Conservation (phyloP, 2,329 filamentous ascomycete species). For the Zalaria obscura region DNA sequence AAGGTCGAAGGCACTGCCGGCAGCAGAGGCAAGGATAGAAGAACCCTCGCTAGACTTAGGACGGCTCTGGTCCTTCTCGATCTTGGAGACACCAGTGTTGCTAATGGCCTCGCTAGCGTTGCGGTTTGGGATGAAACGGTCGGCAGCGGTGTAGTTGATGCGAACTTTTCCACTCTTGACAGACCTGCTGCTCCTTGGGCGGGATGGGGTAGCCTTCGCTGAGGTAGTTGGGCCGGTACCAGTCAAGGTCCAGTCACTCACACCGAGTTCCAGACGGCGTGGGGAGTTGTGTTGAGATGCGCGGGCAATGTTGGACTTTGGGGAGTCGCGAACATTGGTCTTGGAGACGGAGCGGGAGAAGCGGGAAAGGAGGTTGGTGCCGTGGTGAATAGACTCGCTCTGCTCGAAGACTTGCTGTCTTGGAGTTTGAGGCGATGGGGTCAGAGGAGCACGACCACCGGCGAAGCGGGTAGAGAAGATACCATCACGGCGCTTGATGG, state of each 20-base stretch:
- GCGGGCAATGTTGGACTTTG: conserved; percentile 90
- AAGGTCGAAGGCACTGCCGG: conserved; percentile 52
- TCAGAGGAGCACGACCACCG: conserved; percentile 87
- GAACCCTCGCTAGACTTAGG: conserved; percentile 63
- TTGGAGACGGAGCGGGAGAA: conserved; percentile 58
- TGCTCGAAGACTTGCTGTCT: conserved; percentile 42
- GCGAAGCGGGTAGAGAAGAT: conserved; percentile 87
- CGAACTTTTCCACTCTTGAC: conserved; percentile 52
- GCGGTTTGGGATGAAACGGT: conserved; percentile 94
- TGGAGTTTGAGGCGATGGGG: conserved; percentile 71
- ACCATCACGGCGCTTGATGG: conserved; percentile 86
- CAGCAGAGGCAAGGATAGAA: conserved; percentile 54
- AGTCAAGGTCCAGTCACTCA: conserved; percentile 83
- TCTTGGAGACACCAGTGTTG: conserved; percentile 70
- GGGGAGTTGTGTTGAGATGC: conserved; percentile 50
- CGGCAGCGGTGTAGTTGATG: conserved; percentile 41
- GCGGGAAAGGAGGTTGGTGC: conserved; percentile 64
- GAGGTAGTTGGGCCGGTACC: conserved; percentile 53
- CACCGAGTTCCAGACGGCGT: conserved; percentile 74
- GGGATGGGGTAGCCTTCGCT: conserved; percentile 29
- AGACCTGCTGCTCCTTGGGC: conserved; percentile 22
- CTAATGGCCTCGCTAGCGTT: conserved; percentile 76
- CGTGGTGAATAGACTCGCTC: conserved; percentile 56
- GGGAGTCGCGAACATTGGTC: conserved; percentile 64
- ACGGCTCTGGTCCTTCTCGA: conserved; percentile 61